phyloP scores from a whole-genome alignment of 305 asterid species.

The Solanum hybrid region DNA sequence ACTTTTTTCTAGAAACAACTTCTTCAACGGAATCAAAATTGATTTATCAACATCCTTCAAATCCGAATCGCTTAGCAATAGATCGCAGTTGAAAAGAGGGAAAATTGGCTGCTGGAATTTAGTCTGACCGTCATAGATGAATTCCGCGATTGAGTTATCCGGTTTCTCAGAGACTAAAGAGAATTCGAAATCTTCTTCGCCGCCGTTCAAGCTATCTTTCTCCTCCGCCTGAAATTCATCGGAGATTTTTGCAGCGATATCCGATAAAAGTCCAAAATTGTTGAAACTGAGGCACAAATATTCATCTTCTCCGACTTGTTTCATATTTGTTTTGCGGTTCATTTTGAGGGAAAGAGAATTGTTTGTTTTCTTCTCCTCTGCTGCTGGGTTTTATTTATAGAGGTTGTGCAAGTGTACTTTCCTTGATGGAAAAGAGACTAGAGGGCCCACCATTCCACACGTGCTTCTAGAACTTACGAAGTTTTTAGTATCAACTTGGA shows the following conservation, averaged over 20 bases:
- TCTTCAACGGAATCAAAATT: conserved; percentile 12
- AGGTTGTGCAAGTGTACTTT: neutral
- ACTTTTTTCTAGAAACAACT: conserved; percentile 13
- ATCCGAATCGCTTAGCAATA: neutral
- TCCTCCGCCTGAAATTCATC: conserved; percentile 7
- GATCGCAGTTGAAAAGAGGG: conserved; percentile 22
- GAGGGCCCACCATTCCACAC: neutral
- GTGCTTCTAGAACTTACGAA: neutral
- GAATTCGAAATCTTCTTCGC: conserved; percentile 22
- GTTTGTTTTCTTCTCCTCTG: neutral
- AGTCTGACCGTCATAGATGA: conserved; percentile 10
- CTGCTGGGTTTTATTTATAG: neutral
- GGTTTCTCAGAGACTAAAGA: conserved; percentile 6
- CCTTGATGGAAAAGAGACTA: neutral
- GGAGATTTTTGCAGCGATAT: conserved; percentile 13
- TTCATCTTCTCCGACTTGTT: conserved; percentile 5
- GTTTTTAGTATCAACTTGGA: neutral
- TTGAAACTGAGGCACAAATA: conserved; percentile 21
- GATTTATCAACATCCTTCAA: neutral
- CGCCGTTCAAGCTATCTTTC: neutral
- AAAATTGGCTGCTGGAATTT: conserved; percentile 6
- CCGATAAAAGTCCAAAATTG: conserved; percentile 6
- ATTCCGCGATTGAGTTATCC: neutral
- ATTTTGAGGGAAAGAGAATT: neutral
- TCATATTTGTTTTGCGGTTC: neutral